A percentile compares a stretch with the other conserved stretches of the same genome.
phyloP scores from a whole-genome alignment of 768 basidiomycete genomes.

The Epithele typhae region DNA sequence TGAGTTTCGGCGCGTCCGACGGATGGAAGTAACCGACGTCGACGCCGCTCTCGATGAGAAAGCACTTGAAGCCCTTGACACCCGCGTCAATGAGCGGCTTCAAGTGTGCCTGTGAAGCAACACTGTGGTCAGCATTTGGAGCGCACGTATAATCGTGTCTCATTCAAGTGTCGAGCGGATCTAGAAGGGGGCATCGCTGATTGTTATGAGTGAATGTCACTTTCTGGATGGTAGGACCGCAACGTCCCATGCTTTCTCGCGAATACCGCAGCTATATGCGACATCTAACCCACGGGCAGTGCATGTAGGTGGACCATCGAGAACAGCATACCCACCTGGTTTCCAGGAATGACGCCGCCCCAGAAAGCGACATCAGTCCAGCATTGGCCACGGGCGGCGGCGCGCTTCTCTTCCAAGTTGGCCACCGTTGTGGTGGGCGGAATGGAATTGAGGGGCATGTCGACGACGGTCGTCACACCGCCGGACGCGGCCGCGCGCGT shows the following conservation, averaged over 20 bases:
- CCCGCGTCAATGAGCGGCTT: constrained; percentile 73
- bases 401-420: constrained; percentile 68
- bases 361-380: constrained; percentile 86
- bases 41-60: constrained; percentile 93
- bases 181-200: no score
- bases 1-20: background rate
- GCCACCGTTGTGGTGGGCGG: constrained; percentile 88
- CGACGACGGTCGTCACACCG: constrained; percentile 92
- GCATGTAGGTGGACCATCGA: background rate
- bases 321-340: constrained; percentile 48
- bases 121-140: background rate
- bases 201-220: no score
- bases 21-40: constrained; percentile 47
- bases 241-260: no score
- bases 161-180: no score
- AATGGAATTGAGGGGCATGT: constrained; percentile 98
- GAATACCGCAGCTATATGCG: no score
- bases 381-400: constrained; percentile 68
- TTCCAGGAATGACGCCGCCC: constrained; percentile 93
- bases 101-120: constrained; percentile 54
- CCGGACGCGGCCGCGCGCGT: constrained; percentile 88
- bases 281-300: constrained; percentile 2
- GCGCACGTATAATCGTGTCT: no score
- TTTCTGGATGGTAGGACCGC: no score
- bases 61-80: constrained; percentile 96